Evolutionary conservation across 2,329 filamentous ascomycete species (phyloP).

Genomic region (Sporothrix sp.): DNA sequence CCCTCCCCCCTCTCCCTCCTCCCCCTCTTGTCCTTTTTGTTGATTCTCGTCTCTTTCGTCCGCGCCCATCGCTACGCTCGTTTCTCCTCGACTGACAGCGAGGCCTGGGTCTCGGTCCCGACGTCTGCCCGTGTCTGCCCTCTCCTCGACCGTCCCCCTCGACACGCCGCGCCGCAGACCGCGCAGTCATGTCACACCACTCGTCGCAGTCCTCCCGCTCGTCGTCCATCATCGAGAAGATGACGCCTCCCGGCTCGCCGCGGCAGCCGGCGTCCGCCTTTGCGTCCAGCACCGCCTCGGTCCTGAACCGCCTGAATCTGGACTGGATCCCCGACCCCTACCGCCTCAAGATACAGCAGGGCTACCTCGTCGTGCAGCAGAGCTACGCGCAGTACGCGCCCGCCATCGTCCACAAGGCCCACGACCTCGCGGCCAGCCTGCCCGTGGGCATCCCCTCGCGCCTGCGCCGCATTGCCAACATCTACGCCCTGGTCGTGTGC

Average conservation of each 20-base stretch:
- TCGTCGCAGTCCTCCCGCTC: constrained; percentile 15
- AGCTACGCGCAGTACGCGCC: background rate
- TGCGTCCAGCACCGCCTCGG: constrained; percentile 1
- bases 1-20: background rate
- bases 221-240: constrained; percentile 14
- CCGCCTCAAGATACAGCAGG: background rate
- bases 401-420: background rate
- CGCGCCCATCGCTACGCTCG: constrained; percentile 2
- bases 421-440: background rate
- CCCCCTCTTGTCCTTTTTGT: background rate
- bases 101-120: constrained; percentile 1
- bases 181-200: constrained; percentile 13
- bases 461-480: constrained; percentile 12
- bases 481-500: constrained; percentile 13
- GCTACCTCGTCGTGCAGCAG: background rate
- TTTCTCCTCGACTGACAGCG: background rate
- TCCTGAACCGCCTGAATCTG: constrained; percentile 4
- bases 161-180: background rate
- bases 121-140: background rate
- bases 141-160: background rate
- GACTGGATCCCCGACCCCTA: constrained; percentile 4
- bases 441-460: constrained; percentile 12
- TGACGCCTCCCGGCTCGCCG: constrained; percentile 14
- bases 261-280: constrained; percentile 9
- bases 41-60: background rate